Evolutionary conservation across 306 rosid genomes (phyloP), one percentile per base, ranked within the genome.

Genomic region (Myrica gale): DNA sequence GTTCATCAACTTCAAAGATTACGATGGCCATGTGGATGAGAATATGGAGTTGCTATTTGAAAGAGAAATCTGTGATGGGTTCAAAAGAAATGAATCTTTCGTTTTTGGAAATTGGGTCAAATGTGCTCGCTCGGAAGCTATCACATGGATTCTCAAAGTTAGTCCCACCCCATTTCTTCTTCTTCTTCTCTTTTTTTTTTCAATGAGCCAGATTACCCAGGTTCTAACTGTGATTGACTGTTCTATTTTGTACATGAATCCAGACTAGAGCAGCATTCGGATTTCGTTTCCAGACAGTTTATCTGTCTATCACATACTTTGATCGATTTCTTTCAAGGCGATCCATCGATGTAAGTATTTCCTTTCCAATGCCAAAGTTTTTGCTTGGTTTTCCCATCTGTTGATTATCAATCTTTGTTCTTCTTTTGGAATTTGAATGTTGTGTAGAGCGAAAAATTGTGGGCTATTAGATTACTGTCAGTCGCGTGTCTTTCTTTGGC

Each of bases 111-210:
- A 80, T 19, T 81, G 84, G 84, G 16, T 85, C 66, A 79, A 85
- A 76, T 74, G 82, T 51, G 84, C 87, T 9, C 96, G 98, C 60
- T 74, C 70, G 52, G 89, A 92, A 69, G 88, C 96, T 20, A 84
- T 95, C 82, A 71, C 85, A 60, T 92, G 93, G 97, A 83, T 90
- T 88, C 86, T 92, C 80, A 85, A 76, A 78, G 97, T 94, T 76
- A 74, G 96, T 88, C 41, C 53, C 19, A 71, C 46, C 43, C 76
- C 71, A 15, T n/a, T 69, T 20, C 37, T 77, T 66, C 80, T 77
- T 66, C 80, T 26, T 71, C 66, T 16, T 19, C n/a, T 32, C 74
- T 76, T 71, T 68, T 10, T 52, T 20, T 32, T 78, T 76, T 74
- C 41, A 23, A 79, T 84, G 15, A 62, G 68, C 57, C 73, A 62